Evolutionary conservation across 352 stramenopile genomes (phyloP).

Genomic region (Globisporangium nagaii): DNA sequence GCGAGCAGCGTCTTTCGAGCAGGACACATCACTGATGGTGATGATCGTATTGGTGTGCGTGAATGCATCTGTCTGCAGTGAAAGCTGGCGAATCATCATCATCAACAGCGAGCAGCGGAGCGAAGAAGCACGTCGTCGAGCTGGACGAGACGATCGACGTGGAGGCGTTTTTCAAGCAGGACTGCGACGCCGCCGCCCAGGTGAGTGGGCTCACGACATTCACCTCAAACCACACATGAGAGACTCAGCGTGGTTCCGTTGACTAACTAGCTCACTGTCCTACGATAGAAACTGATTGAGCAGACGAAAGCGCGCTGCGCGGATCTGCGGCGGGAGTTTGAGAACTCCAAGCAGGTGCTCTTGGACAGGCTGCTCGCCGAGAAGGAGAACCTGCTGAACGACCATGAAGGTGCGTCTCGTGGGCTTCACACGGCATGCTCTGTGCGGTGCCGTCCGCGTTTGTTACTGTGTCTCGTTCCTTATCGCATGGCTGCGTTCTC

Average conservation of each 20-base stretch:
- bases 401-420: slow-evolving; percentile 10
- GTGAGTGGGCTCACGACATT: not conserved
- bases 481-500: not conserved
- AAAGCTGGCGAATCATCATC: not conserved
- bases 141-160: slow-evolving; percentile 18
- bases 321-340: slow-evolving; percentile 46
- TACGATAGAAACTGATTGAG: slow-evolving; percentile 46
- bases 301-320: slow-evolving; percentile 40
- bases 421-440: too few species aligned
- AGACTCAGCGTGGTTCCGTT: not conserved
- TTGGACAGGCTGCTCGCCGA: slow-evolving; percentile 49
- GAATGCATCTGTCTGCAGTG: not conserved
- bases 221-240: not conserved
- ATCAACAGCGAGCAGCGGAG: not conserved
- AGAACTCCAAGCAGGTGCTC: slow-evolving; percentile 48
- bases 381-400: slow-evolving; percentile 45
- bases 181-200: slow-evolving; percentile 15
- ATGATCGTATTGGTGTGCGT: not conserved
- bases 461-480: not conserved
- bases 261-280: not conserved
- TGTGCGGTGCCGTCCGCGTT: not conserved
- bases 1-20: too few species aligned
- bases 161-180: slow-evolving; percentile 11
- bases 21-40: too few species aligned
- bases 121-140: slow-evolving; percentile 5